These are phyloP conservation scores for Leccinum sublutescens DNA, from an alignment of 768 basidiomycete genomes.

Conservation along the genomic window DNA sequence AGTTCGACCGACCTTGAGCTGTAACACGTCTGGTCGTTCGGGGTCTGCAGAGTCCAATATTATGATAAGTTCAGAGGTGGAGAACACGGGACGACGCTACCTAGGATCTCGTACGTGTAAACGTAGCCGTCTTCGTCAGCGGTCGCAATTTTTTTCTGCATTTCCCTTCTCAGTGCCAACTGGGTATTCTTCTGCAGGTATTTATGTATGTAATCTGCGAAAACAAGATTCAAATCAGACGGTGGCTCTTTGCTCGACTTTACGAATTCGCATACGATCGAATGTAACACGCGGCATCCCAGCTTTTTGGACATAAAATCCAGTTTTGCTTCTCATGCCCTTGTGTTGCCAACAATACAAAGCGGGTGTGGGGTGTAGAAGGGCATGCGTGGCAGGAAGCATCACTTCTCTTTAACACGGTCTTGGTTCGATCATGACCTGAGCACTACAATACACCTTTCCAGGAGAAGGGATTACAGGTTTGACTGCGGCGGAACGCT, in stretches of 20 bases:
- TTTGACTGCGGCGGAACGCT: constrained; percentile 21
- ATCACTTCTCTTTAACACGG: constrained; percentile 63
- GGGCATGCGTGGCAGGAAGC: constrained; percentile 29
- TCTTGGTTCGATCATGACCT: constrained; percentile 57
- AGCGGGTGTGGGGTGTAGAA: constrained; percentile 28
- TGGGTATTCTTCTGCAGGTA: constrained; percentile 65
- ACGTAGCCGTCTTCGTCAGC: constrained; percentile 75
- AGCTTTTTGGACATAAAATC: constrained; percentile 55
- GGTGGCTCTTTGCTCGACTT: background rate
- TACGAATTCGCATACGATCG: constrained; percentile 40
- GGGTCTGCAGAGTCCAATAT: constrained; percentile 28
- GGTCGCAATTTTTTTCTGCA: constrained; percentile 50
- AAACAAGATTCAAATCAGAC: constrained; percentile 6
- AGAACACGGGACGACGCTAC: constrained; percentile 35
- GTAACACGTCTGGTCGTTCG: constrained; percentile 41
- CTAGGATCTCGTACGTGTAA: constrained; percentile 78
- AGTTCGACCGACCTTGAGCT: constrained; percentile 79
- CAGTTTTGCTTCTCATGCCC: constrained; percentile 50
- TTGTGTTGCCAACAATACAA: constrained; percentile 67
- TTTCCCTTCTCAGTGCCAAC: constrained; percentile 50
- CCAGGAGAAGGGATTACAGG: constrained; percentile 17
- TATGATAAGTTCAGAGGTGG: background rate
- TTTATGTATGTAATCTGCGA: constrained; percentile 64
- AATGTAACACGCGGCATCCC: constrained; percentile 52
- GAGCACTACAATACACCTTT: constrained; percentile 55